Evolutionary conservation across 768 basidiomycete genomes (phyloP).

Genomic region (Suillus subluteus): DNA sequence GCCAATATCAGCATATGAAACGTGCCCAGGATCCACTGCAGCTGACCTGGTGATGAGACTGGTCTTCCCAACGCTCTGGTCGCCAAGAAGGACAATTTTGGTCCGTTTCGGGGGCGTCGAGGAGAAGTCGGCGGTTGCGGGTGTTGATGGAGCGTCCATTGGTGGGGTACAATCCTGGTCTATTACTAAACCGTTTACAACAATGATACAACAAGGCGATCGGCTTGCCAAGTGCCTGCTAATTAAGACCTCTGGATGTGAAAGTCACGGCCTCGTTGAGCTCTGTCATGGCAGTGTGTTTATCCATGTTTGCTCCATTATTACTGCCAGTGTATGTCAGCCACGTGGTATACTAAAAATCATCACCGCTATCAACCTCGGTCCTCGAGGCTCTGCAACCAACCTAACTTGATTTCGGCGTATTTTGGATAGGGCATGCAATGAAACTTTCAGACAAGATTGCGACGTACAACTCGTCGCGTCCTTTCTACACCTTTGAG

Average conservation of each 20-base stretch:
- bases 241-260: constrained; percentile 10
- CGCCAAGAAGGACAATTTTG: constrained; percentile 94
- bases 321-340: constrained; percentile 2
- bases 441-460: constrained; percentile 85
- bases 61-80: constrained; percentile 99
- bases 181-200: constrained; percentile 2
- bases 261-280: not conserved
- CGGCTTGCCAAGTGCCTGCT: not conserved
- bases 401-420: constrained; percentile 5
- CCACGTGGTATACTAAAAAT: not conserved
- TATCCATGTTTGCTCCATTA: constrained; percentile 28
- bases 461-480: constrained; percentile 38
- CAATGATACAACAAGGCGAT: not conserved
- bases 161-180: not conserved
- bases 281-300: constrained; percentile 18
- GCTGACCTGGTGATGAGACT: constrained; percentile 92
- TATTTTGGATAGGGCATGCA: constrained; percentile 4
- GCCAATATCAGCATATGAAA: not conserved
- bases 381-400: constrained; percentile 4
- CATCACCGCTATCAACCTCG: not conserved
- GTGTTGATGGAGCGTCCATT: constrained; percentile 63
- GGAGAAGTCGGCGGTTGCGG: constrained; percentile 81
- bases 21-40: constrained; percentile 10
- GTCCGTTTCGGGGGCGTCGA: constrained; percentile 91
- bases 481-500: constrained; percentile 92